phyloP scores from a whole-genome alignment of 371 early-diverging fungal species.

The Mortierella sp. region DNA sequence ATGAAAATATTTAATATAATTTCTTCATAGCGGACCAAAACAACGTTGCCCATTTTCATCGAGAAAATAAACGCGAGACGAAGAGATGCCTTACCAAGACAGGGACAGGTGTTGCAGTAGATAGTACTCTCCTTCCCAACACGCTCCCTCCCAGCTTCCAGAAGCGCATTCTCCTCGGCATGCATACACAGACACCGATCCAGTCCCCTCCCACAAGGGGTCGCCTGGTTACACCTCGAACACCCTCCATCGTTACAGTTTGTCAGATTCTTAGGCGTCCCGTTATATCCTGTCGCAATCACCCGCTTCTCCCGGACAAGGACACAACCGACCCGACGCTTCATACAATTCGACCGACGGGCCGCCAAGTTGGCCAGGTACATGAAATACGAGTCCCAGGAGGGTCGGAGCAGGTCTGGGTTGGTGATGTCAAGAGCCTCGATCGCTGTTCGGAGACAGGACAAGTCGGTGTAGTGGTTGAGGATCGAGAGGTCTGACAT shows the following conservation, averaged over 20 bases:
- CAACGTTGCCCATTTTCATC: background rate
- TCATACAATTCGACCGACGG: slow-evolving; percentile 95
- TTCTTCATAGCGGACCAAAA: background rate
- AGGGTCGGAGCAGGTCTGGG: slow-evolving; percentile 83
- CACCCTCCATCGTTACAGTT: slow-evolving; percentile 99
- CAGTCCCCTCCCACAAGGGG: slow-evolving; percentile 81
- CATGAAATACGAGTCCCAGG: slow-evolving; percentile 99
- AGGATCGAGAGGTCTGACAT: slow-evolving; percentile 72
- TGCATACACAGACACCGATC: slow-evolving; percentile 97
- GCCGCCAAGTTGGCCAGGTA: slow-evolving; percentile 91
- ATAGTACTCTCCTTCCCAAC: slow-evolving; percentile 80
- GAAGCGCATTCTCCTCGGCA: slow-evolving; percentile 98
- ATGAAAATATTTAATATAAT: background rate
- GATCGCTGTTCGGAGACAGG: slow-evolving; percentile 60
- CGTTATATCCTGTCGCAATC: slow-evolving; percentile 98
- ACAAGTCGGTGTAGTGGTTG: slow-evolving; percentile 64
- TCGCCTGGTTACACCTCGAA: slow-evolving; percentile 88
- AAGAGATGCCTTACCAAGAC: slow-evolving; percentile 67
- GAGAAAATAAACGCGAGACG: background rate
- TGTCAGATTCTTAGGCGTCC: slow-evolving; percentile 90
- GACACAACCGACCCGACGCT: slow-evolving; percentile 97
- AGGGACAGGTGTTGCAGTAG: slow-evolving; percentile 95
- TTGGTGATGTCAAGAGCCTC: slow-evolving; percentile 70
- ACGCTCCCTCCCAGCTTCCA: slow-evolving; percentile 94
- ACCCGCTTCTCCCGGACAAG: slow-evolving; percentile 92